Conservation (phyloP, 495 filamentous ascomycete genomes). For the Sordaria brevicollis region DNA sequence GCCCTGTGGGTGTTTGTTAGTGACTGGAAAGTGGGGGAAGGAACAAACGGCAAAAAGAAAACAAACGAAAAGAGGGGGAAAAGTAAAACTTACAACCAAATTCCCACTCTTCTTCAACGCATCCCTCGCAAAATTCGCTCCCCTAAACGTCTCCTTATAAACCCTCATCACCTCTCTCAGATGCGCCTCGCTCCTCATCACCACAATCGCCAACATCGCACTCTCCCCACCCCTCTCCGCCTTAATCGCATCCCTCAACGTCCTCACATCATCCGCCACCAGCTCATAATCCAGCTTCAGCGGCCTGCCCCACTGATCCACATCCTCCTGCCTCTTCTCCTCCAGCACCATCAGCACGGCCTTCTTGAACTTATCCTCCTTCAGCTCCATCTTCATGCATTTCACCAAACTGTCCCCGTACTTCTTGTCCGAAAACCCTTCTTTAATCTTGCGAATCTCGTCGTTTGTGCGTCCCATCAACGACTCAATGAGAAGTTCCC, state of each 20-base stretch:
- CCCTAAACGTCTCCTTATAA: constrained; percentile 55
- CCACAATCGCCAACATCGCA: constrained; percentile 79
- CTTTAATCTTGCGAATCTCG: constrained; percentile 85
- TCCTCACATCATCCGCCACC: constrained; percentile 60
- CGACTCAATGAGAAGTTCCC: constrained; percentile 84
- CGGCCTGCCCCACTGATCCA: constrained; percentile 34
- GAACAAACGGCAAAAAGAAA: constrained; percentile 1
- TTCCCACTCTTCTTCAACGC: constrained; percentile 84
- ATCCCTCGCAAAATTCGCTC: constrained; percentile 73
- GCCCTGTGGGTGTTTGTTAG: constrained; percentile 44
- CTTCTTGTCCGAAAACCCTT: constrained; percentile 85
- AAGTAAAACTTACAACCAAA: constrained; percentile 60
- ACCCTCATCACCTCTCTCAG: constrained; percentile 64
- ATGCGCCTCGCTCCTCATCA: constrained; percentile 68
- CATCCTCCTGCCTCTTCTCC: constrained; percentile 72
- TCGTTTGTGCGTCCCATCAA: constrained; percentile 80
- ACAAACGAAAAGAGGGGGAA: background rate
- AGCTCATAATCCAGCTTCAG: constrained; percentile 36
- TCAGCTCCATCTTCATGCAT: constrained; percentile 85
- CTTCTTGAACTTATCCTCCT: constrained; percentile 87
- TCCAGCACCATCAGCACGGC: constrained; percentile 81
- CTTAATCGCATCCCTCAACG: constrained; percentile 58
- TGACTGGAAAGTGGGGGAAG: background rate
- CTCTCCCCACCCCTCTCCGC: constrained; percentile 77
- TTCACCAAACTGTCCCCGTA: constrained; percentile 72